A percentile compares a stretch with the other conserved stretches of the same genome.
Evolutionary conservation across 75 land plant genomes (phyloP).

Genomic region (Selaginella moellendorffii): DNA sequence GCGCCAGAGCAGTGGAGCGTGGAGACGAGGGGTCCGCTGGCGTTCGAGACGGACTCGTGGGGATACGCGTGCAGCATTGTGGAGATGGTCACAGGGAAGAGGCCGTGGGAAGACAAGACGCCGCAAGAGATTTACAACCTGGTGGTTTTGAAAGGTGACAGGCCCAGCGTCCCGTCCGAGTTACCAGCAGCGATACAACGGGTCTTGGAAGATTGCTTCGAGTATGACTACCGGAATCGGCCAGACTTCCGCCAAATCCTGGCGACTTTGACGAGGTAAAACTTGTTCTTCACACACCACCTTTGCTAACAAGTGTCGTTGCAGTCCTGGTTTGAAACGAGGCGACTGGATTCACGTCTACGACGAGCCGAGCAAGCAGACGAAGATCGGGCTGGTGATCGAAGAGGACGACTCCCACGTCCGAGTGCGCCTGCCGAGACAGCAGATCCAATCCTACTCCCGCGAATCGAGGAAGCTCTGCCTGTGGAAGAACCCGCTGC

Average conservation of each 20-base stretch:
- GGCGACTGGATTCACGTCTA: slow-evolving; percentile 32
- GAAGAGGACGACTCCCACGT: slow-evolving; percentile 8
- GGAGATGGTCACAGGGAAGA: slow-evolving; percentile 81
- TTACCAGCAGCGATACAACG: slow-evolving; percentile 59
- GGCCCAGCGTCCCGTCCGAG: slow-evolving; percentile 62
- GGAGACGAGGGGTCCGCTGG: slow-evolving; percentile 68
- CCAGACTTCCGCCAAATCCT: slow-evolving; percentile 65
- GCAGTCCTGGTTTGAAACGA: slow-evolving; percentile 36
- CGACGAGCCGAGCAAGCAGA: slow-evolving; percentile 22
- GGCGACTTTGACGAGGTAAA: slow-evolving; percentile 53
- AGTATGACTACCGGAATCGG: slow-evolving; percentile 72
- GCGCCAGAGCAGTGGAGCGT: slow-evolving; percentile 97
- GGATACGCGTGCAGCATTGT: slow-evolving; percentile 88
- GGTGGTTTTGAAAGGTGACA: slow-evolving; percentile 64
- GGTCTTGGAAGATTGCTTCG: slow-evolving; percentile 69
- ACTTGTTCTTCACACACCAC: neutral
- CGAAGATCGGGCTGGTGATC: slow-evolving; percentile 18
- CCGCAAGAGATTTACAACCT: slow-evolving; percentile 49
- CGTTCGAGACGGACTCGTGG: slow-evolving; percentile 93
- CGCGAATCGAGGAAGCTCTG: neutral
- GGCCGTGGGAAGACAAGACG: slow-evolving; percentile 59
- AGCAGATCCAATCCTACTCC: slow-evolving; percentile 15
- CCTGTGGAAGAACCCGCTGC: slow-evolving; percentile 46
- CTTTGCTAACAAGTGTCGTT: neutral
- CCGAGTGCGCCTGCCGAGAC: slow-evolving; percentile 14